These are phyloP conservation scores for Vaccinium macrocarpon DNA, from an alignment of 148 eudicot genomes.

Conservation along the genomic window DNA sequence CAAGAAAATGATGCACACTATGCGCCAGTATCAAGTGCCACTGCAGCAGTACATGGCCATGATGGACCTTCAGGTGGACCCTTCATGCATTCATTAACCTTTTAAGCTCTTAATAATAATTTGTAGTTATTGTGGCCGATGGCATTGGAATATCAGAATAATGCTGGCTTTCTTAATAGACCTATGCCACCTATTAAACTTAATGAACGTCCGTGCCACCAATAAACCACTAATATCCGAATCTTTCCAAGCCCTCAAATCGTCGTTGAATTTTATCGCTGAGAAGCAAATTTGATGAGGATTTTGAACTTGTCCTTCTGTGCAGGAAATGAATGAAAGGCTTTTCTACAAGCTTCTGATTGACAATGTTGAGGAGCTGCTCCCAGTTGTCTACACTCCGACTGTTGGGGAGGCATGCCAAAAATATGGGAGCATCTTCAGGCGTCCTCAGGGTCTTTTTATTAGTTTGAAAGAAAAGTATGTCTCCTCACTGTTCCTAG, in stretches of 20 bases:
- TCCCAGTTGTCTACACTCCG: conserved; percentile 91
- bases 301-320: conserved; percentile 13
- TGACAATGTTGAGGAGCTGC: conserved; percentile 89
- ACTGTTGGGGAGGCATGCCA: conserved; percentile 99
- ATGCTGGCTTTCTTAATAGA: not conserved
- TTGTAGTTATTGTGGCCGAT: not conserved
- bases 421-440: conserved; percentile 78
- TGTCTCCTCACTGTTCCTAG: conserved; percentile 6
- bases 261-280: not conserved
- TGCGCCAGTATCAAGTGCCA: conserved; percentile 93
- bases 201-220: not conserved
- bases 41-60: conserved; percentile 92
- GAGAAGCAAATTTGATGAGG: not conserved
- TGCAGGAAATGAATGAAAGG: conserved; percentile 74
- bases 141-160: not conserved
- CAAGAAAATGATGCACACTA: conserved; percentile 79
- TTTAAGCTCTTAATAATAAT: not conserved
- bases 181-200: not conserved
- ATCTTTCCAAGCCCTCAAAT: not conserved
- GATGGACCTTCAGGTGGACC: conserved; percentile 95
- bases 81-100: not conserved
- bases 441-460: conserved; percentile 86
- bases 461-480: conserved; percentile 93
- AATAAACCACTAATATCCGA: not conserved
- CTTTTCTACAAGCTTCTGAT: conserved; percentile 83